phyloP scores from a whole-genome alignment of 371 early-diverging fungal genomes.

The Haplosporangium sp. region DNA sequence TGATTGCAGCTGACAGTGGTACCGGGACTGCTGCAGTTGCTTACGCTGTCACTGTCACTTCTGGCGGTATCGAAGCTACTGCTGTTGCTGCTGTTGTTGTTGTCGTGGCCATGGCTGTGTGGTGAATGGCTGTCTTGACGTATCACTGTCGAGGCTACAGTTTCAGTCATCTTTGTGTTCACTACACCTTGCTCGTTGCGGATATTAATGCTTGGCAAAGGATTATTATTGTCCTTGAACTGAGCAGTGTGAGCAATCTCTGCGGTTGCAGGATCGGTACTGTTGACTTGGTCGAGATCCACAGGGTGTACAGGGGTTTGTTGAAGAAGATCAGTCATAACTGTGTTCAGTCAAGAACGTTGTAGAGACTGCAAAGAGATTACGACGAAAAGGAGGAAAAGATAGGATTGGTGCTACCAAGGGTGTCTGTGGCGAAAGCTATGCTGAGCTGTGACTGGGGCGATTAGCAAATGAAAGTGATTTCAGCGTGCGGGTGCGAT shows the following conservation, averaged over 20 bases:
- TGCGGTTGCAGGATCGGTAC: no score
- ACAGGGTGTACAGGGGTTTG: not conserved
- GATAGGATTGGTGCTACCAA: not conserved
- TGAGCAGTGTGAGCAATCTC: no score
- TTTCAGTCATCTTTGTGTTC: no score
- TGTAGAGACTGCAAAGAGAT: not conserved
- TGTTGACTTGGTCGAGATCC: no score
- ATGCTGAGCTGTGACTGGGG: no score
- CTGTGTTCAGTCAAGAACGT: not conserved
- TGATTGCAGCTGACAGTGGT: constrained; percentile 33
- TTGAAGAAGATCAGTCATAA: not conserved
- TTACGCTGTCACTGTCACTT: constrained; percentile 1
- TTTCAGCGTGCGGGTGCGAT: not conserved
- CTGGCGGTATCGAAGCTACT: not conserved
- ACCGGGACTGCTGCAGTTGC: no score
- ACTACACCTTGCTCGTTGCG: no score
- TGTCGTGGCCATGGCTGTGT: constrained; percentile 1
- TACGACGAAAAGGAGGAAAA: not conserved
- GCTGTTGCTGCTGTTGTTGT: constrained; percentile 7
- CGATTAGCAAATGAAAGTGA: no score
- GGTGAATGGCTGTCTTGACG: not conserved
- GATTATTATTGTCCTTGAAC: no score
- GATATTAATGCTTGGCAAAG: no score
- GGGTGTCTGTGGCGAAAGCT: no score
- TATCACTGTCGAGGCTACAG: not conserved